Percentiles rank a stretch among this genome's conserved stretches.
These are phyloP conservation scores for Trichodelitschia bisporula DNA, from an alignment of 495 filamentous ascomycete genomes.

Conservation along the genomic window DNA sequence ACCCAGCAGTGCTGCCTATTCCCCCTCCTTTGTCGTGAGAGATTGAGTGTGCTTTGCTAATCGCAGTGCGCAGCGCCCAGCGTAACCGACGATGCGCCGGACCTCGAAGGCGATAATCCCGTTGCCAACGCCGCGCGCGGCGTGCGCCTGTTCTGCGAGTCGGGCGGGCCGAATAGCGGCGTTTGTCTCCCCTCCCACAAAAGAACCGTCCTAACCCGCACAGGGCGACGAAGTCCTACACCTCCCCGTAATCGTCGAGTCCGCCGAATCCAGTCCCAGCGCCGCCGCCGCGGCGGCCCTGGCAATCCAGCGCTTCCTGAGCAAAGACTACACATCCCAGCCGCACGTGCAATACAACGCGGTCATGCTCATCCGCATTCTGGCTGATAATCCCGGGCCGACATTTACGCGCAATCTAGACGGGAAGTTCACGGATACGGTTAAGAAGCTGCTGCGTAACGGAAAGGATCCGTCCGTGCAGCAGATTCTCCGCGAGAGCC, in stretches of 20 bases:
- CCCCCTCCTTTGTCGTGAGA: too few species aligned
- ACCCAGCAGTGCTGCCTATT: too few species aligned
- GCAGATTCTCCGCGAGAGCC: conserved; percentile 65
- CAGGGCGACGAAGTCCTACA: conserved; percentile 75
- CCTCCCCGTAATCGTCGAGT: conserved; percentile 85
- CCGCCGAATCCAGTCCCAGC: conserved; percentile 69
- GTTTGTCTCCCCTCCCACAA: conserved; percentile 19
- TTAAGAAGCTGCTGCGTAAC: conserved; percentile 51
- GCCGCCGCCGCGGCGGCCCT: conserved; percentile 58
- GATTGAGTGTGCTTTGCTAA: too few species aligned
- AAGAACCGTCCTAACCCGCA: conserved; percentile 1
- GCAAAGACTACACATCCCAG: conserved; percentile 32
- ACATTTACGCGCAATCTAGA: conserved; percentile 78
- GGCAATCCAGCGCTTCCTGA: conserved; percentile 59
- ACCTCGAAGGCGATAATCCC: conserved; percentile 14
- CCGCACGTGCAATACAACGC: conserved; percentile 77
- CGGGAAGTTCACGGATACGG: conserved; percentile 44
- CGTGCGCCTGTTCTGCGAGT: conserved; percentile 55
- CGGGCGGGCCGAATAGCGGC: conserved; percentile 33
- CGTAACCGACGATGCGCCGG: not conserved
- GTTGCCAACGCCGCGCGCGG: conserved; percentile 32
- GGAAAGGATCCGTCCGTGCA: conserved; percentile 52
- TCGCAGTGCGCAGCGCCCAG: too few species aligned
- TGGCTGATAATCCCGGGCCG: conserved; percentile 72
- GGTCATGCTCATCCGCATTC: conserved; percentile 85